A percentile compares a stretch with the other conserved stretches of the same genome.
phyloP scores from a whole-genome alignment of 2,329 filamentous ascomycete species.

The Hypoxylon sp. region DNA sequence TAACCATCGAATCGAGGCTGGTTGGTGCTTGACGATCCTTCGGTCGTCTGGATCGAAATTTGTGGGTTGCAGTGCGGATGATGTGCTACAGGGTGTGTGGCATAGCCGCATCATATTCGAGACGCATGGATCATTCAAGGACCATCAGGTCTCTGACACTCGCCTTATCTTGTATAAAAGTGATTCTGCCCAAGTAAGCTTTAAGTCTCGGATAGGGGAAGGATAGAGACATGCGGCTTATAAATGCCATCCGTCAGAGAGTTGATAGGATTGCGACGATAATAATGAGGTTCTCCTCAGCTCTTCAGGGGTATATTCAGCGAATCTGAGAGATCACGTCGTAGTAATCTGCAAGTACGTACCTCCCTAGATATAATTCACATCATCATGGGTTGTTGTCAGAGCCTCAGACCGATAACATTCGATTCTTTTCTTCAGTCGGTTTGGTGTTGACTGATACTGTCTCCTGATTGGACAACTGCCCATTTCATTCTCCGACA shows the following conservation, averaged over 20 bases:
- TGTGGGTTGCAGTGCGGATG: conserved; percentile 44
- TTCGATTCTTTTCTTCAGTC: conserved; percentile 41
- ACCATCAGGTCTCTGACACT: conserved; percentile 17
- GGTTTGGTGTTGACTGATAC: conserved; percentile 36
- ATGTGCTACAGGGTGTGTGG: conserved; percentile 43
- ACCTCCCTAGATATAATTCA: conserved; percentile 24
- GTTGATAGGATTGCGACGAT: neutral
- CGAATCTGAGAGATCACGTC: conserved; percentile 14
- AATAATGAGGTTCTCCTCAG: conserved; percentile 14
- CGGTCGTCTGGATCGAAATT: conserved; percentile 40
- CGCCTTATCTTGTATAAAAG: conserved; percentile 12
- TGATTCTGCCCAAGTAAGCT: conserved; percentile 5
- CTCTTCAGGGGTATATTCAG: conserved; percentile 5
- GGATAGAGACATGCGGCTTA: neutral
- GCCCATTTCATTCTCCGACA: conserved; percentile 19
- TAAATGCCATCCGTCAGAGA: neutral
- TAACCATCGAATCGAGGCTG: conserved; percentile 31
- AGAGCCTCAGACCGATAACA: conserved; percentile 46
- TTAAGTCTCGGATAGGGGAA: conserved; percentile 13
- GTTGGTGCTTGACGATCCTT: conserved; percentile 38
- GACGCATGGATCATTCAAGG: conserved; percentile 39
- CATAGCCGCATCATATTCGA: conserved; percentile 40
- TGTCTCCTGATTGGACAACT: conserved; percentile 39
- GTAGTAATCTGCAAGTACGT: conserved; percentile 22
- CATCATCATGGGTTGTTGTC: conserved; percentile 30